Conservation (phyloP, 495 filamentous ascomycete species). For the Tuber microsphaerosporum region DNA sequence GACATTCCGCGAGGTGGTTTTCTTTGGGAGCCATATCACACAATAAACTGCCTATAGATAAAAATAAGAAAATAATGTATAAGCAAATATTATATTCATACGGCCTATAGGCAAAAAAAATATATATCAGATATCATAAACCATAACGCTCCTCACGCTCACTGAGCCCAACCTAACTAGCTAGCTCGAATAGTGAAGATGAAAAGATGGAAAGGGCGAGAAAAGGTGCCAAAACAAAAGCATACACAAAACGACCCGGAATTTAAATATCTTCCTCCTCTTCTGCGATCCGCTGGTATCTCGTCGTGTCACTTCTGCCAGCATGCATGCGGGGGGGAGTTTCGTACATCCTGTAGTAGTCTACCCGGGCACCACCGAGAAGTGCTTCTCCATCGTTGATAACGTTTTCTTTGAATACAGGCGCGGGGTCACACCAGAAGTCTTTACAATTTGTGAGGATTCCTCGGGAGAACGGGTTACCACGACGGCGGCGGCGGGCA, state of each 20-base stretch:
- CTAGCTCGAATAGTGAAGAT: not conserved
- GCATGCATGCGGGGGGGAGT: constrained; percentile 57
- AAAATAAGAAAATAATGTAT: not conserved
- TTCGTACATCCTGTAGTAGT: constrained; percentile 88
- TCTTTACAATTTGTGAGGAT: constrained; percentile 81
- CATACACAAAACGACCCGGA: not conserved
- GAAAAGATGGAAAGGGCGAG: not conserved
- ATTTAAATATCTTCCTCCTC: constrained; percentile 27
- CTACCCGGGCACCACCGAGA: constrained; percentile 68
- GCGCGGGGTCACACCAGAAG: constrained; percentile 88
- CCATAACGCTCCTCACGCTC: not conserved
- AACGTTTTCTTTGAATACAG: constrained; percentile 59
- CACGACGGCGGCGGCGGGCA: constrained; percentile 48
- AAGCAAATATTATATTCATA: not conserved
- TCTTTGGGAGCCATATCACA: not conserved
- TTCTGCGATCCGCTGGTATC: constrained; percentile 28
- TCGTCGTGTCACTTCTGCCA: constrained; percentile 18
- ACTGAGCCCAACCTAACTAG: not conserved
- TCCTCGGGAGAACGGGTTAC: constrained; percentile 80
- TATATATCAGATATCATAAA: not conserved
- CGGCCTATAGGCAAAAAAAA: not conserved
- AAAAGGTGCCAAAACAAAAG: not conserved
- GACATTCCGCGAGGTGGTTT: not conserved
- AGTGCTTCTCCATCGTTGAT: constrained; percentile 65
- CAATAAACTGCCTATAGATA: not conserved